These are phyloP conservation scores for Tuber indicum DNA, from an alignment of 495 filamentous ascomycete genomes.

Conservation along the genomic window DNA sequence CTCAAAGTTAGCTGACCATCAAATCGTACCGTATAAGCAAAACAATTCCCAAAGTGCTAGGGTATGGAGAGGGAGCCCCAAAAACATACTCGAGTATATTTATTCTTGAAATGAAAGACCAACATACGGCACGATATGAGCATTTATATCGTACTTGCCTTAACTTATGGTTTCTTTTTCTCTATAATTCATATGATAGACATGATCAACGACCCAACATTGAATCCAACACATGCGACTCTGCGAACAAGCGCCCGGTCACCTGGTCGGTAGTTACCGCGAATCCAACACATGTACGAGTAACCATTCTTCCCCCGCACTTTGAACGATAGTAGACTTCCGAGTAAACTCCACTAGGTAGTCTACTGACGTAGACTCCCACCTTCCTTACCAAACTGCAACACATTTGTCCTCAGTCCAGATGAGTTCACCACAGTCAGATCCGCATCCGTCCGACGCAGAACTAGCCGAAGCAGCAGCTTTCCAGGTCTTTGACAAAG, in stretches of 20 bases:
- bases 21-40: not conserved
- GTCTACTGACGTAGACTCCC: not conserved
- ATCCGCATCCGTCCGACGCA: slow-evolving; percentile 13
- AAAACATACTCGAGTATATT: not conserved
- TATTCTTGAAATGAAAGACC: not conserved
- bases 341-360: not conserved
- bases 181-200: not conserved
- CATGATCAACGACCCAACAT: not conserved
- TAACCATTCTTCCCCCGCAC: not conserved
- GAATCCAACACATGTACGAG: not conserved
- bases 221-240: not conserved
- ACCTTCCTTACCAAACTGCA: not conserved
- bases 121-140: not conserved
- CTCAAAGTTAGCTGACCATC: not conserved
- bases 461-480: slow-evolving; percentile 13
- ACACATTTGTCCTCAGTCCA: not conserved
- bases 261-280: not conserved
- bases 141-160: not conserved
- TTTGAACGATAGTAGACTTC: not conserved
- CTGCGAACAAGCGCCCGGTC: not conserved
- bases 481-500: slow-evolving; percentile 9
- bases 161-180: not conserved
- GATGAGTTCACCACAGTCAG: slow-evolving; percentile 6
- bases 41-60: not conserved
- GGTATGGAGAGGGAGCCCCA: not conserved